Conservation (phyloP, 768 basidiomycete genomes). For the Tremella mesenterica region DNA sequence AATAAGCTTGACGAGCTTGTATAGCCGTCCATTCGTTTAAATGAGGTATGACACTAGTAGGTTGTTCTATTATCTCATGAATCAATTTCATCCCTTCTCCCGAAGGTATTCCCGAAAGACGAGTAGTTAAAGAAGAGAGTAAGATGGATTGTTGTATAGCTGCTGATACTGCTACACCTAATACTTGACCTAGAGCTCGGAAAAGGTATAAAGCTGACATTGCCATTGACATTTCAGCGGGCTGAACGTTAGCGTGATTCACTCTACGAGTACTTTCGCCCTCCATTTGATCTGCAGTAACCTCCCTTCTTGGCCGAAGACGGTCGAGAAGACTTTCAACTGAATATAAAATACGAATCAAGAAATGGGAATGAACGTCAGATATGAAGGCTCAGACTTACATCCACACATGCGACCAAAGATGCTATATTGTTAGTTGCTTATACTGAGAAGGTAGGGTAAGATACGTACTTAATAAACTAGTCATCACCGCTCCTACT, state of each 20-base stretch:
- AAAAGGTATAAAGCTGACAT: slow-evolving; percentile 41
- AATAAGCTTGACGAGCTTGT: slow-evolving; percentile 27
- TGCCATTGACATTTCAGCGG: slow-evolving; percentile 25
- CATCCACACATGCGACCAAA: slow-evolving; percentile 12
- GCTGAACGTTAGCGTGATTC: slow-evolving; percentile 5
- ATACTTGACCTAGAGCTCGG: slow-evolving; percentile 38
- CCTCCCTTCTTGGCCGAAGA: no score
- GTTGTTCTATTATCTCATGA: slow-evolving; percentile 25
- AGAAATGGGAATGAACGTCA: not conserved
- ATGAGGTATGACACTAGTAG: slow-evolving; percentile 20
- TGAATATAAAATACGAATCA: not conserved
- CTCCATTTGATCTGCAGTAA: not conserved
- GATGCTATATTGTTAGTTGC: slow-evolving; percentile 4
- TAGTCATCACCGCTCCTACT: slow-evolving; percentile 22
- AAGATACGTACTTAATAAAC: slow-evolving; percentile 18
- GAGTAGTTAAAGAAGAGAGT: slow-evolving; percentile 2
- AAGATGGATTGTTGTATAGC: slow-evolving; percentile 37
- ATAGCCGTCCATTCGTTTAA: slow-evolving; percentile 5
- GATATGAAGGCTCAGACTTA: not conserved
- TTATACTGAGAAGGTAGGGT: not conserved
- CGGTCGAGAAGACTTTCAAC: no score
- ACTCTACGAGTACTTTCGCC: not conserved
- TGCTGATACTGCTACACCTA: slow-evolving; percentile 34
- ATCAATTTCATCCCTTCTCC: no score
- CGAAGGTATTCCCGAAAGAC: not conserved